Evolutionary conservation across 2,329 filamentous ascomycete genomes (phyloP), one percentile per base, ranked within the genome.

Genomic region (Fusarium sarcochroum): DNA sequence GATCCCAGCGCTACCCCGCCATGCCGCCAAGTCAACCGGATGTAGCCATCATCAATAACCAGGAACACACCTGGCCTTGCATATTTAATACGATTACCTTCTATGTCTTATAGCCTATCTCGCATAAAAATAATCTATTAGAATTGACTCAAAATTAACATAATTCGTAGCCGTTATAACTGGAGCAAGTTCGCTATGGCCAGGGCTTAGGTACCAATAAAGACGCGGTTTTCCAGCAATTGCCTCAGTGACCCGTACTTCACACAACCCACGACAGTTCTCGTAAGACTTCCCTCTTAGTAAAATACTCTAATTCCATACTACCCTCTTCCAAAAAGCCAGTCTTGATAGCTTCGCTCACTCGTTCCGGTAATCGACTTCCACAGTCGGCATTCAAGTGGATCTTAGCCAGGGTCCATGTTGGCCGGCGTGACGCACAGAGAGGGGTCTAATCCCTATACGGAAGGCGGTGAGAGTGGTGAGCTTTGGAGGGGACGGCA

Each of bases 401-500:
- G 42, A 30, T 30, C 42, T 17, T 10, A 20, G 21, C 37, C 18
- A 53, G 23, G 38, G 18, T 18, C 44, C 21, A 17, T 44, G 42
- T 45, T n/a, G 42, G 42, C 42, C 38, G 21, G 47, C 27, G 30
- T 53, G 47, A 57, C 47, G 37, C 38, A 44, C n/a, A 21, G 14
- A 27, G n/a, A 6, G 17, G 41, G 23, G 27, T 30, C 21, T 46
- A 46, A 20, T 6, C n/a, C 14, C 5, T 11, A 37, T 17, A 6
- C 3, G 7, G 55, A 11, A 58, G 11, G 55, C 49, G 56, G 50
- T 56, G 27, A 42, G 13, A 4, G 4, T 15, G 5, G 30, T 25
- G 44, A 49, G 51, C 51, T 57, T 35, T n/a, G 8, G 20, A 58
- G 44, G 42, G 42, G 21, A 44, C n/a, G 61, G 61, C 62, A 65